Evolutionary conservation across 1,284 basidiomycete genomes (phyloP), one percentile per base, ranked within the genome.

Genomic region (Acaromyces ingoldii): DNA sequence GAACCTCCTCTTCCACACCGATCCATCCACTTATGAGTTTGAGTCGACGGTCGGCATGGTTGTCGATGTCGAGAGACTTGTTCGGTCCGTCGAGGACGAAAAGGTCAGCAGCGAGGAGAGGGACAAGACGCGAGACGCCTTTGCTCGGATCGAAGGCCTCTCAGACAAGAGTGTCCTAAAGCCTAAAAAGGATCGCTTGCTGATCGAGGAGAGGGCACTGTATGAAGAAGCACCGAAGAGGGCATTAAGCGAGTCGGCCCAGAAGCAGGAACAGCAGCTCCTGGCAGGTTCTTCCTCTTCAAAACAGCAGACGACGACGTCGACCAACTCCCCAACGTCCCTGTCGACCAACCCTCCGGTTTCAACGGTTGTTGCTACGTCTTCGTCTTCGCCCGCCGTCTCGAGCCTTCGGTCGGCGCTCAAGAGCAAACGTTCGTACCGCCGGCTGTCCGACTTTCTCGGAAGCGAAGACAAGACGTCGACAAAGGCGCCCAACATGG

Each of bases 21-120:
- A 97, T 70, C 91, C 93, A 1, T 92, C 90, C 61, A 91, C 91
- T 1, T 91, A 87, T 72, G 93, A 98, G 78, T 98, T 96, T 72
- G 93, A 98, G 74, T 89, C 86, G 67, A 95, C 91, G 3, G 80
- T 96, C 36, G 85, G 87, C 70, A 93, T 97, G 89, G 91, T 96
- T 0, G 89, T 91, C 22, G 91, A 96, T 74, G 89, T 98, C 13
- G 92, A 98, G 78, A 84, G 83, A 11, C 92, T 97, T 63, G 91
- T 98, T 37, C 83, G 92, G 43, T 89, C 86, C 52, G 96, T 98
- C 55, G 93, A 98, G 77, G 91, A 96, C 71, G 91, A 97, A 78
- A 97, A 97, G 81, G 88, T 91, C 47, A 86, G 88, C 72, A 89
- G 88, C 76, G 93, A 97, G 76, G 91, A 95, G 74, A 82, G 93